Conservation (phyloP, 306 rosid genomes). For the Medicago truncatula region DNA sequence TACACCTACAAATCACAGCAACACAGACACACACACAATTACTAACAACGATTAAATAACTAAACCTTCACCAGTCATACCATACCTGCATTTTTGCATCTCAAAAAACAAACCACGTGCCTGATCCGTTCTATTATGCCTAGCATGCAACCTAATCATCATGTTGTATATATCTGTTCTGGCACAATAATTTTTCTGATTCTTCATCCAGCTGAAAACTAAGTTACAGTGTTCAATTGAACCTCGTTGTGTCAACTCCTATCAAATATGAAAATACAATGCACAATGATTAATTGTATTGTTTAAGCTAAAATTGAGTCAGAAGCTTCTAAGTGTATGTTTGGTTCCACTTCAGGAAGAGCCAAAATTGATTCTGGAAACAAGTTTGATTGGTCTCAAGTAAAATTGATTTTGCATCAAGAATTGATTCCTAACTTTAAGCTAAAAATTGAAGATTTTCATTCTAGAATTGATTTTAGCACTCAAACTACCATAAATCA, state of each 20-base stretch:
- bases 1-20: constrained; percentile 67
- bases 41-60: constrained; percentile 15
- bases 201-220: constrained; percentile 88
- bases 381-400: too few relatives aligned
- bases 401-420: too few relatives aligned
- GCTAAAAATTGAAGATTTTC: too few relatives aligned
- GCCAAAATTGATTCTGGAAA: too few relatives aligned
- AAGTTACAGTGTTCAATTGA: constrained; percentile 71
- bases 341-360: too few relatives aligned
- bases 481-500: too few relatives aligned
- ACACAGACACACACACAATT: constrained; percentile 10
- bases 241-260: constrained; percentile 82
- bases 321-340: background rate
- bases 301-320: background rate
- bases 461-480: too few relatives aligned
- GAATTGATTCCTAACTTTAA: too few relatives aligned
- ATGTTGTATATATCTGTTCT: constrained; percentile 86
- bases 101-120: constrained; percentile 98
- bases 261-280: constrained; percentile 26
- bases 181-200: constrained; percentile 77
- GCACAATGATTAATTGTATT: background rate
- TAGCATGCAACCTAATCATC: constrained; percentile 85
- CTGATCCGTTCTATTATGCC: constrained; percentile 78
- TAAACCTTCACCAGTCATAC: background rate
- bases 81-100: constrained; percentile 92